Base-by-base conservation (phyloP, 2,329 filamentous ascomycete species). In the Eutypa lata region DNA sequence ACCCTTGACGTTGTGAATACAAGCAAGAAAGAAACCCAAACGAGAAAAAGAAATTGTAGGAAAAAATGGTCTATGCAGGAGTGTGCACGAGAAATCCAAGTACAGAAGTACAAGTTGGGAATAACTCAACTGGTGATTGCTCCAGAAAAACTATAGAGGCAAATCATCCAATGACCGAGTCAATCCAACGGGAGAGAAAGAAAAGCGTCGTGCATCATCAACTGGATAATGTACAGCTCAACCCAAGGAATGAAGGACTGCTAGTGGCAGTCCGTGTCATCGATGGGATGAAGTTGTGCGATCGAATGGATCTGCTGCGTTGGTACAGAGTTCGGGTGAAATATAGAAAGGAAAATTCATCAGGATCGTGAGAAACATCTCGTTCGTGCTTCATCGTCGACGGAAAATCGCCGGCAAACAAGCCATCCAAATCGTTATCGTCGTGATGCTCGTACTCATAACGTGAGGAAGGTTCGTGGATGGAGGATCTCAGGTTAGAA, bases 191-290 rank as follows among this genome's bases (percentile, higher is more conserved):
- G 42, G 13, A 28, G 18, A 24, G 13, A 21, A 24, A 28, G 42
- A 26, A 28, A 28, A 24, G 22, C 47, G 49, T 55, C 51, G 54
- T 60, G 55, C 57, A 60, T 63, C 62, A 57, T 60, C 56, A 63
- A 56, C 57, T 56, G 57, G 56, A 50, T 69, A 68, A 54, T 67
- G 56, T 69, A 68, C 67, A 68, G 56, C 58, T 57, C 62, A 60
- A 49, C 56, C 63, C 57, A 46, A 52, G 44, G 51, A 64, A 58
- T 53, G 28, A 50, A 50, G 57, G 57, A 56, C 6, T 52, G 61
- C 60, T 51, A 51, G 52, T 50, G 50, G 56, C 54, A 42, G 55
- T 59, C 58, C 57, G 61, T 59, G 13, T 38, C 7, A 6, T 18
- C 35, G 6, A 38, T 7, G 35, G 35, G 35, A 7, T 38, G 56